Base-by-base conservation (phyloP, 768 basidiomycete species). In the Rhizopogon salebrosus region DNA sequence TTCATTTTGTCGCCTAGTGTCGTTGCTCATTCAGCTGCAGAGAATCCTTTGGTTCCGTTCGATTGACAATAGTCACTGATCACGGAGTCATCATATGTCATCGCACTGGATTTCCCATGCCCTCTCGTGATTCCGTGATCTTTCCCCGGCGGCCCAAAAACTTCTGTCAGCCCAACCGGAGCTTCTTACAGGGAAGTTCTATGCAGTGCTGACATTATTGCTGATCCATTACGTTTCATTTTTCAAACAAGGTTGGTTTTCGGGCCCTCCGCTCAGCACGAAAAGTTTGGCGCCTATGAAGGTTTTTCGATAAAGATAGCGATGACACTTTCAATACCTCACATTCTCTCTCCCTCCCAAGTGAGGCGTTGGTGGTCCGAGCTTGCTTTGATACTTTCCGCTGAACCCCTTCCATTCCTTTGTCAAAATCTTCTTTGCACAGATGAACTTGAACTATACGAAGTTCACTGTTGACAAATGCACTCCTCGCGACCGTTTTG, bases 361-460 rank as follows among this genome's bases (percentile, higher is more conserved):
- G 31, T 34, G 3, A 46, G 20, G 45, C 22, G 18, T 45, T 31
- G 45, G 45, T 46, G 14, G 22, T 34, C 20, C 35, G 45, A 20
- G 31, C 31, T 46, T 46, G 43, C 29, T 31, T 29, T 46, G 18
- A 22, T 22, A 16, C 35, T 46, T 46, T 22, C 5, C 4, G 9
- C 16, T 9, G 31, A 46, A 34, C 22, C 14, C 29, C 22, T 22
- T 11, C 14, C 20, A 20, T 46, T 8, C 31, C 14, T 34, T 22
- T 46, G 45, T n/a, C 29, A 46, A 35, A 29, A 20, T 16, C 35
- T 24, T 13, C 14, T 24, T 54, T 52, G 34, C 18, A 40, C 38
- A 43, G 35, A 68, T 68, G 68, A 67, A 68, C 42, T 66, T 68
- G 52, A 67, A 57, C 58, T 64, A 60, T 53, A 61, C 68, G 10